Evolutionary conservation across 148 eudicot genomes (phyloP), one percentile per base, ranked within the genome.

Genomic region (Beta vulgaris): DNA sequence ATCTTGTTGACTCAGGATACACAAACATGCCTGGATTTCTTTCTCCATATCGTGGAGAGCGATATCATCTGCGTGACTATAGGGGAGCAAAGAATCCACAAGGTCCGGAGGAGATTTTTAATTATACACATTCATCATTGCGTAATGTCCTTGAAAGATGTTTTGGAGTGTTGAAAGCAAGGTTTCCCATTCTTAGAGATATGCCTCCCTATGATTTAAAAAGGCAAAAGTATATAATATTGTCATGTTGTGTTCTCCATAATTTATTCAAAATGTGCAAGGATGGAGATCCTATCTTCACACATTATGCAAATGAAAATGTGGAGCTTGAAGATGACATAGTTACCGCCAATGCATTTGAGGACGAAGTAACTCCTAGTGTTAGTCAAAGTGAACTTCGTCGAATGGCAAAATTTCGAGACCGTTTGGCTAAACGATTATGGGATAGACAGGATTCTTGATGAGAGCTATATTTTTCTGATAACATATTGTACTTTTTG

Each of bases 1-100:
- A 72, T 57, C 57, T 57, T 34, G 66, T 72, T 19, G 75, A 55
- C 25, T 72, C 65, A n/a, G 66, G 67, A 12, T 54, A 72, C 13
- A 72, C 65, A 28, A 72, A 57, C 21, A 72, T 72, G 75, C 75
- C 51, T 11, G 49, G 75, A 7, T 72, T 72, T 57, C 65, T 72
- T 7, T n/a, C 66, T n/a, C 75, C 66, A 25, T 72, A 72, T 25
- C 49, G 66, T 54, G 75, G 65, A 16, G 75, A 57, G 36, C 11
- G 75, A 48, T 72, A 72, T 36, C 75, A 54, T 35, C 36, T 72
- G 25, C 26, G 49, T 19, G 64, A 72, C 21, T 51, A 51, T 72
- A 53, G 65, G 35, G 75, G 48, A 5, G 29, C 6, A 26, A 28
- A 34, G 23, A 49, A 10, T 3, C 75, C 65, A 34, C 75, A 72